Conservation (phyloP, 306 rosid species). For the Cotoneaster glaucophyllus region DNA sequence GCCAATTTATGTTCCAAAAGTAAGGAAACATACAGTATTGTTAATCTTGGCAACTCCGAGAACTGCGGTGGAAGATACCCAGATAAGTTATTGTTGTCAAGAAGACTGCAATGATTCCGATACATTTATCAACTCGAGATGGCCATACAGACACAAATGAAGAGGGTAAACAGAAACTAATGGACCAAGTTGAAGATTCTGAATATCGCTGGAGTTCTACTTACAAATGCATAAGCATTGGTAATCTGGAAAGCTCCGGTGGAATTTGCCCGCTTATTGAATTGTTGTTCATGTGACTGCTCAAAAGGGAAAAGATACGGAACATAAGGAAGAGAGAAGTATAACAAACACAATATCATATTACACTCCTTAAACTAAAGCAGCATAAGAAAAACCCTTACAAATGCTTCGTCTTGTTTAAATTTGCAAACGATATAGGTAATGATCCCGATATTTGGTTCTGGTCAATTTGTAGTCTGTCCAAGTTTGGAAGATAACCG, state of each 20-base stretch:
- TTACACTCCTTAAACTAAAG: not conserved
- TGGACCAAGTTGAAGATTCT: not conserved
- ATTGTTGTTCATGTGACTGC: constrained; percentile 98
- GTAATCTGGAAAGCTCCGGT: constrained; percentile 50
- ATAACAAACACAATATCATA: not conserved
- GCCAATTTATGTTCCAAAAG: not conserved
- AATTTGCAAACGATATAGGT: constrained; percentile 67
- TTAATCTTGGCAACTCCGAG: constrained; percentile 38
- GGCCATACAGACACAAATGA: constrained; percentile 1
- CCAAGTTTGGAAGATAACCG: constrained; percentile 62
- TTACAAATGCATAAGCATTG: constrained; percentile 71
- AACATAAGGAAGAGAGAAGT: not conserved
- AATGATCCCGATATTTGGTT: constrained; percentile 67
- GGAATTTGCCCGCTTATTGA: constrained; percentile 87
- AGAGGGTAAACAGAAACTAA: not conserved
- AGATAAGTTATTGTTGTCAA: constrained; percentile 82
- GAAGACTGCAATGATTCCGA: constrained; percentile 60
- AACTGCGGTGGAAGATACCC: constrained; percentile 72
- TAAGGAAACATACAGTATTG: constrained; percentile 39
- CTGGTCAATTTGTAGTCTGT: constrained; percentile 67
- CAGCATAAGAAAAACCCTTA: constrained; percentile 41
- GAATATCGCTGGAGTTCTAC: constrained; percentile 18
- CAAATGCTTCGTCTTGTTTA: constrained; percentile 62
- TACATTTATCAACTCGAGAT: not conserved
- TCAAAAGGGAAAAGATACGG: constrained; percentile 18